Evolutionary conservation across 1,284 basidiomycete genomes (phyloP), one percentile per base, ranked within the genome.

Genomic region (Sanghuangporus baumii): DNA sequence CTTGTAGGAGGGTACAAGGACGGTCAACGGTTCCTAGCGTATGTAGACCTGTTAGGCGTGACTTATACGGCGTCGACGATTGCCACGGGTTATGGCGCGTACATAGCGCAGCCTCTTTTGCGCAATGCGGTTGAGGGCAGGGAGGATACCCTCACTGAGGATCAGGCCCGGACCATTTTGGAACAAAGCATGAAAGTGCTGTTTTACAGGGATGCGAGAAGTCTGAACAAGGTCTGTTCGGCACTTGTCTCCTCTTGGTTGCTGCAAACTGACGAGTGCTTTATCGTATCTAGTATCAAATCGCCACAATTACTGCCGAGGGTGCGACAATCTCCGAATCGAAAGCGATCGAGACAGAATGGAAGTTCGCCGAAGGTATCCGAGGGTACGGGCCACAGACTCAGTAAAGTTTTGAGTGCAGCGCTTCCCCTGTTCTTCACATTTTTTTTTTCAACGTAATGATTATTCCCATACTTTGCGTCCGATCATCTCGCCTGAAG

Each of bases 121-220:
- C 87, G 96, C 47, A 91, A 91, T 70, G 93, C 91, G 26, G 90
- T 94, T 14, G 94, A 99, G 74, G 93, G 92, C 2, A 78, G 80
- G 23, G 91, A 95, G 69, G 81, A 89, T 52, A 75, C 78, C 4
- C 76, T 98, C 62, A 89, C 87, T 0, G 90, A 93, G 70, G 88
- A 87, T 37, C 85, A 95, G 66, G 97, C 94, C 12, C 81, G 84
- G 59, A 79, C 82, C 69, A 89, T 98, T 66, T 72, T 99, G 55
- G 85, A 92, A 70, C 86, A 93, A 60, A 89, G 91, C 73, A 92
- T 99, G 89, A 89, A 89, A 70, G 96, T 99, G 11, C 81, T 99
- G 59, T 99, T 91, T 79, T 99, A 99, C 78, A 87, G 96, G 55
- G 97, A 99, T 72, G 96, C 96, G 2, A 85, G 97, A 71, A 94